These are phyloP conservation scores for Pelargonium hybrid DNA, from an alignment of 441 rosid genomes.

Conservation along the genomic window DNA sequence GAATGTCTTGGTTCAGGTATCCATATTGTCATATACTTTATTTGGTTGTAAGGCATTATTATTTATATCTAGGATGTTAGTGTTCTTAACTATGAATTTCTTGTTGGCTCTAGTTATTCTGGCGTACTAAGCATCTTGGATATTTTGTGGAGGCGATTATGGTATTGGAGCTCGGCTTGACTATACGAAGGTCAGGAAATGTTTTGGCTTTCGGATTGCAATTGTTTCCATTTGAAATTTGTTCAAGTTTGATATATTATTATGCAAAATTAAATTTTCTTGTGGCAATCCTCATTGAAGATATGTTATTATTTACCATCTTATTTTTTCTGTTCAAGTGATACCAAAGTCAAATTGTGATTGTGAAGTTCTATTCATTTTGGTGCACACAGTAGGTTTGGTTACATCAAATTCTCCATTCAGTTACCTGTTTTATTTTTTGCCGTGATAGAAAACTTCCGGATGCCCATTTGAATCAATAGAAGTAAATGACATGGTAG, in stretches of 20 bases:
- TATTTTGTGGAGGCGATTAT: slow-evolving; percentile 81
- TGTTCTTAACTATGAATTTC: slow-evolving; percentile 8
- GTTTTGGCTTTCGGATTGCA: slow-evolving; percentile 13
- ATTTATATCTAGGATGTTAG: background rate
- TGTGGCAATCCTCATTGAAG: background rate
- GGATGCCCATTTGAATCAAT: background rate
- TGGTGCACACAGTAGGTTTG: background rate
- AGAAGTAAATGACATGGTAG: background rate
- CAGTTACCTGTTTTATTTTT: background rate
- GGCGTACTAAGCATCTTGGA: slow-evolving; percentile 64
- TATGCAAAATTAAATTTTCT: background rate
- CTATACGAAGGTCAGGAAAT: slow-evolving; percentile 55
- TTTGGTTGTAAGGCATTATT: background rate
- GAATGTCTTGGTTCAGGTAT: slow-evolving; percentile 86
- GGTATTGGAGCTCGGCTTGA: slow-evolving; percentile 89
- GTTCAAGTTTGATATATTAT: slow-evolving; percentile 9
- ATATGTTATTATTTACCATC: background rate
- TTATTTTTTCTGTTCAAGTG: background rate
- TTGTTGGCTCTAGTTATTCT: slow-evolving; percentile 50
- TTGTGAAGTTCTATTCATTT: background rate
- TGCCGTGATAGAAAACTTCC: background rate
- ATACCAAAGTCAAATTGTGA: slow-evolving; percentile 7
- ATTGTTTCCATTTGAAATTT: slow-evolving; percentile 5
- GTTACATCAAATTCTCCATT: background rate
- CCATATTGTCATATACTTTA: background rate